These are phyloP conservation scores for Starmera stellimalicola DNA, from an alignment of 1,139 yeast genomes.

Conservation along the genomic window DNA sequence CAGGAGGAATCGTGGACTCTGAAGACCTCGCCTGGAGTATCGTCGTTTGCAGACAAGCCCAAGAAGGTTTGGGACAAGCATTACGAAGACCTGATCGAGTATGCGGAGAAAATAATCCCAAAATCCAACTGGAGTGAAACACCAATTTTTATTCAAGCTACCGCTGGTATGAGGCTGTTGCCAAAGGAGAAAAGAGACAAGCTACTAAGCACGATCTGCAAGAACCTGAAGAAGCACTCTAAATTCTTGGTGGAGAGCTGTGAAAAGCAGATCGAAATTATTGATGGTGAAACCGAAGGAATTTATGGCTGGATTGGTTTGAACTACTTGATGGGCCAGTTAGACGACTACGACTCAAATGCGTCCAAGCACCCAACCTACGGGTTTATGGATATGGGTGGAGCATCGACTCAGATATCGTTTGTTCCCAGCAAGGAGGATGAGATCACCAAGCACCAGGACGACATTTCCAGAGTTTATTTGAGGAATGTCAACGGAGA, in stretches of 20 bases:
- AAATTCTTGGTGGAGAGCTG: slow-evolving; percentile 46
- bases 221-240: slow-evolving; percentile 36
- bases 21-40: slow-evolving; percentile 65
- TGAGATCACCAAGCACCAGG: slow-evolving; percentile 47
- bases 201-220: slow-evolving; percentile 44
- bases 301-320: slow-evolving; percentile 73
- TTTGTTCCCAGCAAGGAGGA: slow-evolving; percentile 53
- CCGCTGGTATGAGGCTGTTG: slow-evolving; percentile 75
- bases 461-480: slow-evolving; percentile 50
- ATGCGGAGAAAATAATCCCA: slow-evolving; percentile 56
- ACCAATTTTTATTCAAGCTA: slow-evolving; percentile 65
- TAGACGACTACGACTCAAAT: slow-evolving; percentile 33
- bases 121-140: slow-evolving; percentile 40
- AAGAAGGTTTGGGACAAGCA: slow-evolving; percentile 52
- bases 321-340: slow-evolving; percentile 54
- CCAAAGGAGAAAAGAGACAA: slow-evolving; percentile 35
- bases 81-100: slow-evolving; percentile 41
- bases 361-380: slow-evolving; percentile 38
- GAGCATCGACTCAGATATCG: slow-evolving; percentile 77
- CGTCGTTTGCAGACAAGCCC: slow-evolving; percentile 42
- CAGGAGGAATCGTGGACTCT: slow-evolving; percentile 52
- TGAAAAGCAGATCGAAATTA: slow-evolving; percentile 52
- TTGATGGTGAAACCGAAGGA: slow-evolving; percentile 78
- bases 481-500: slow-evolving; percentile 54
- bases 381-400: slow-evolving; percentile 90